phyloP scores from a whole-genome alignment of 2,329 filamentous ascomycete species.

The Botrytis pseudocinerea region DNA sequence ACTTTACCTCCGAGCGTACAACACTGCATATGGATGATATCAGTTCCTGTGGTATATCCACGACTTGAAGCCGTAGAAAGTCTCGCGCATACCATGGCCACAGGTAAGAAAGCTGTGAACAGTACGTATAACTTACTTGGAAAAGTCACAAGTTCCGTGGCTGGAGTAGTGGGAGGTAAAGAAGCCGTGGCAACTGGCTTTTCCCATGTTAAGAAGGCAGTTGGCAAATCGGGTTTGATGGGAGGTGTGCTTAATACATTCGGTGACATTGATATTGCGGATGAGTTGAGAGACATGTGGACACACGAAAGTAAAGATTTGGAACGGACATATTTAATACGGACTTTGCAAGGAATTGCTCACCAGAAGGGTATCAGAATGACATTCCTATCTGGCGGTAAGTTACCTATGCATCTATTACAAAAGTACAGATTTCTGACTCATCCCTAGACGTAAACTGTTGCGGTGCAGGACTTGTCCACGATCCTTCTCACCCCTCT shows the following conservation, averaged over 20 bases:
- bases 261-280: constrained; percentile 90
- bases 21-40: constrained; percentile 95
- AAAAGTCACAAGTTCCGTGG: constrained; percentile 91
- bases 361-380: constrained; percentile 95
- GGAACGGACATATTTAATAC: constrained; percentile 92
- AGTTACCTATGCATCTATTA: constrained; percentile 35
- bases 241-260: constrained; percentile 94
- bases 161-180: constrained; percentile 92
- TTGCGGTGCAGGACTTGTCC: constrained; percentile 88
- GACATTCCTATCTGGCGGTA: constrained; percentile 91
- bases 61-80: constrained; percentile 89
- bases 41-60: constrained; percentile 88
- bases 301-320: constrained; percentile 98
- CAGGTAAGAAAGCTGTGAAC: constrained; percentile 94
- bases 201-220: constrained; percentile 91
- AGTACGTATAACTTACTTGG: constrained; percentile 95
- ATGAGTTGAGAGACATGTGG: constrained; percentile 96
- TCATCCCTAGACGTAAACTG: constrained; percentile 69
- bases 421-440: constrained; percentile 27
- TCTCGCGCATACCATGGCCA: constrained; percentile 85
- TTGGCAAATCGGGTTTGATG: constrained; percentile 95
- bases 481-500: constrained; percentile 85
- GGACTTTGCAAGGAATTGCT: constrained; percentile 90
- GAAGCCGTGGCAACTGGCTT: constrained; percentile 91
- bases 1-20: constrained; percentile 89